Percentiles rank a stretch among this genome's conserved stretches.
Conservation (phyloP, 768 basidiomycete genomes). For the Suillus brevipes region DNA sequence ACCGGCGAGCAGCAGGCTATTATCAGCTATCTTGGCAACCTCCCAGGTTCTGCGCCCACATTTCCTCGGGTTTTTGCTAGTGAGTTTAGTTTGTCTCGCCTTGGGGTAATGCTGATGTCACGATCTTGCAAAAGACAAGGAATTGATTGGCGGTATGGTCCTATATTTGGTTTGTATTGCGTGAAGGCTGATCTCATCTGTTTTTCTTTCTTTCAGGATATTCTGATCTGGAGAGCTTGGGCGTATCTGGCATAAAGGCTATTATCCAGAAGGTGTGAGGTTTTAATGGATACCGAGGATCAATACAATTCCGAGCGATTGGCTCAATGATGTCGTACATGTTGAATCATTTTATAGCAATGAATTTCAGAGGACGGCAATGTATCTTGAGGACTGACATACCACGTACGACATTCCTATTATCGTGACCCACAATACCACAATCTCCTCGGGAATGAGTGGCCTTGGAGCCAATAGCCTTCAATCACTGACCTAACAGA, state of each 20-base stretch:
- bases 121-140: neutral
- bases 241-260: neutral
- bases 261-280: neutral
- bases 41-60: neutral
- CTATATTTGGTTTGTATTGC: neutral
- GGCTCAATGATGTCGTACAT: conserved; percentile 2
- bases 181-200: too few species aligned
- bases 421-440: too few species aligned
- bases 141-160: neutral
- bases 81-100: neutral
- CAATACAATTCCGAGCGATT: neutral
- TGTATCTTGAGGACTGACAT: neutral
- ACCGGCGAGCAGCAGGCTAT: conserved; percentile 2
- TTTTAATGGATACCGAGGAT: neutral
- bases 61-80: conserved; percentile 5
- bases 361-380: neutral
- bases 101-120: neutral
- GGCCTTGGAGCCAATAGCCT: neutral
- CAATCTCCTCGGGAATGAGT: conserved; percentile 6
- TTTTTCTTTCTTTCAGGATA: neutral
- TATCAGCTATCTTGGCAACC: conserved; percentile 1
- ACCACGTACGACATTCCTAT: conserved; percentile 1
- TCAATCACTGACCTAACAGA: neutral
- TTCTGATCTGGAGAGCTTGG: neutral
- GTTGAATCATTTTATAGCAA: neutral